Percentiles rank a stretch among this genome's conserved stretches.
These are phyloP conservation scores for Cercospora sojina DNA, from an alignment of 2,329 filamentous ascomycete species.

Conservation along the genomic window DNA sequence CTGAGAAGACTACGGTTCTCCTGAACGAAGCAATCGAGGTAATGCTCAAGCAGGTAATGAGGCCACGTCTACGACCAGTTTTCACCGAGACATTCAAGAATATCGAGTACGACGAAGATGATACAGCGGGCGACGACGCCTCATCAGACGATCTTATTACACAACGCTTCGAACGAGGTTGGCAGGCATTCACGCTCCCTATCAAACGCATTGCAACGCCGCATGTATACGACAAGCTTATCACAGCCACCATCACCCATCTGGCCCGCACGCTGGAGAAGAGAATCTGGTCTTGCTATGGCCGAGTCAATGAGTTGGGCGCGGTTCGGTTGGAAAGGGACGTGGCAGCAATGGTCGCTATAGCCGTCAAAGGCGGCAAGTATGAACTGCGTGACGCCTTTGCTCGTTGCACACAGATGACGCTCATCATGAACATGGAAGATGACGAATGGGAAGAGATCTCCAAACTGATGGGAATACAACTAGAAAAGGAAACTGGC, in stretches of 20 bases:
- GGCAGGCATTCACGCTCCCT: slow-evolving; percentile 82
- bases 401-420: slow-evolving; percentile 72
- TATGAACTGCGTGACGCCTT: slow-evolving; percentile 79
- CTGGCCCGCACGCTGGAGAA: slow-evolving; percentile 81
- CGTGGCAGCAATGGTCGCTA: slow-evolving; percentile 69
- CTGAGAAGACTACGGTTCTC: slow-evolving; percentile 75
- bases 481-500: slow-evolving; percentile 57
- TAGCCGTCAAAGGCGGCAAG: slow-evolving; percentile 65
- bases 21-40: slow-evolving; percentile 81
- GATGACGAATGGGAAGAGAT: slow-evolving; percentile 88
- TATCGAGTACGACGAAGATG: slow-evolving; percentile 71
- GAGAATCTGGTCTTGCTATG: slow-evolving; percentile 76
- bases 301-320: slow-evolving; percentile 76
- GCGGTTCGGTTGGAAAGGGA: slow-evolving; percentile 83
- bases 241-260: slow-evolving; percentile 71
- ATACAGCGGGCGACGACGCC: slow-evolving; percentile 51
- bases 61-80: slow-evolving; percentile 78
- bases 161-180: slow-evolving; percentile 77
- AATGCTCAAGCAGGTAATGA: slow-evolving; percentile 83
- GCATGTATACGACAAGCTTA: slow-evolving; percentile 71
- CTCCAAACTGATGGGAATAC: slow-evolving; percentile 47
- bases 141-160: slow-evolving; percentile 64
- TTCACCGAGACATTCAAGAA: slow-evolving; percentile 88
- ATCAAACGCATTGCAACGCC: slow-evolving; percentile 80
- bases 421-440: slow-evolving; percentile 89